Percentiles rank a stretch among this genome's conserved stretches.
These are phyloP conservation scores for Colletotrichum kahawae DNA, from an alignment of 2,329 filamentous ascomycete genomes.

Conservation along the genomic window DNA sequence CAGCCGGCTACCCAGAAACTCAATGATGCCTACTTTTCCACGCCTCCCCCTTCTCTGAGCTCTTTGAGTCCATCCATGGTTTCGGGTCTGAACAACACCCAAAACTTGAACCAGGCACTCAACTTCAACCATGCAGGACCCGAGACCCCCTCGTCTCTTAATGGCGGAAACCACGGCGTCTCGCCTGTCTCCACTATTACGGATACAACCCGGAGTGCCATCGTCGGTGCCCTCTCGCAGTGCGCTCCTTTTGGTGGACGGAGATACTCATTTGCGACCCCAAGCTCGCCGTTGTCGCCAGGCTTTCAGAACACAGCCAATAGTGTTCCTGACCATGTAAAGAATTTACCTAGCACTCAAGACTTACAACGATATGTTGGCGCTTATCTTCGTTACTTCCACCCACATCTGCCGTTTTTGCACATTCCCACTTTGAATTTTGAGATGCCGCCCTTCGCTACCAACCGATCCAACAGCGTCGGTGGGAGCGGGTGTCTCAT, in stretches of 20 bases:
- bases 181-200: conserved; percentile 69
- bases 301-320: conserved; percentile 52
- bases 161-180: conserved; percentile 64
- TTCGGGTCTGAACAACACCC: conserved; percentile 61
- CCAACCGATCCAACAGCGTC: conserved; percentile 63
- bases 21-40: conserved; percentile 79
- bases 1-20: conserved; percentile 75
- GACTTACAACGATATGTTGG: conserved; percentile 91
- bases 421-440: conserved; percentile 93
- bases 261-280: conserved; percentile 67
- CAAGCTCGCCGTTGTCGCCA: conserved; percentile 59
- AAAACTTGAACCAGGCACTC: conserved; percentile 66
- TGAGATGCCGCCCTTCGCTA: conserved; percentile 71
- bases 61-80: conserved; percentile 76
- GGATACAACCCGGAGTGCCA: conserved; percentile 66
- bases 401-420: conserved; percentile 93
- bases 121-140: conserved; percentile 67
- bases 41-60: conserved; percentile 75
- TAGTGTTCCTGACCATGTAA: conserved; percentile 57
- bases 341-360: conserved; percentile 75
- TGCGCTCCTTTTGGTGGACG: conserved; percentile 61
- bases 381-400: conserved; percentile 90
- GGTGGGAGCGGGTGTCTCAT: conserved; percentile 87
- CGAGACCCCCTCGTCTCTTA: conserved; percentile 76
- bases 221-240: conserved; percentile 64